Base-by-base conservation (phyloP, 179 eudicot species). In the Gypsophila paniculata region DNA sequence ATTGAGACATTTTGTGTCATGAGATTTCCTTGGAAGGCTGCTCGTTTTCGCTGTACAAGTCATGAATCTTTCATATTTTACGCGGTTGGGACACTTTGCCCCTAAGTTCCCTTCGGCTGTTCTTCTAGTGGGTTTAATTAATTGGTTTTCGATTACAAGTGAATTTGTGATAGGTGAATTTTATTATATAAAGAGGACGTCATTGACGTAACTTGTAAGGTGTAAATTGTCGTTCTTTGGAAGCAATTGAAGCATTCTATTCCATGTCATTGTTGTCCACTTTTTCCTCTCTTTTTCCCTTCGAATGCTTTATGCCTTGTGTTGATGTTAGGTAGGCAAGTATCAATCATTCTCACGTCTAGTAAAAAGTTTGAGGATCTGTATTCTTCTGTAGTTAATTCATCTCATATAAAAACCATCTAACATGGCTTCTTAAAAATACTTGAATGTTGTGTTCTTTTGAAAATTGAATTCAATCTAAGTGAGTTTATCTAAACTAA, bases 171-270 rank as follows among this genome's bases (percentile, higher is more conserved):
- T 6, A 42, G 3, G 46, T 42, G 46, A 42, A 42, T 6, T 42
- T 42, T 42, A 36, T n/a, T 67, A 55, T 60, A 8, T 21, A 39
- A 26, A 55, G 42, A 60, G 67, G 68, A 63, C 70, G 51, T 71
- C 79, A 72, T 36, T 66, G 55, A 65, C 66, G 68, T 58, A 36
- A 34, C 55, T 72, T 72, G 76, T 72, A 67, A 59, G 60, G 26
- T 76, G 74, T 70, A 76, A 53, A 63, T 63, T 76, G 34, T 68
- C 18, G 67, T 71, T 60, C 46, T 29, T 60, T 54, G 61, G 72
- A 38, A 46, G 54, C 2, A 38, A 52, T 62, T 61, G 36, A 58
- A 58, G 49, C 23, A 26, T 68, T 15, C 21, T 38, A 3, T 42
- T 6, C 39, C 15, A 46, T 15, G 42, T 48, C 57, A 26, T 26